phyloP scores from a whole-genome alignment of 2,329 filamentous ascomycete species.

The Metarhizium humberi region DNA sequence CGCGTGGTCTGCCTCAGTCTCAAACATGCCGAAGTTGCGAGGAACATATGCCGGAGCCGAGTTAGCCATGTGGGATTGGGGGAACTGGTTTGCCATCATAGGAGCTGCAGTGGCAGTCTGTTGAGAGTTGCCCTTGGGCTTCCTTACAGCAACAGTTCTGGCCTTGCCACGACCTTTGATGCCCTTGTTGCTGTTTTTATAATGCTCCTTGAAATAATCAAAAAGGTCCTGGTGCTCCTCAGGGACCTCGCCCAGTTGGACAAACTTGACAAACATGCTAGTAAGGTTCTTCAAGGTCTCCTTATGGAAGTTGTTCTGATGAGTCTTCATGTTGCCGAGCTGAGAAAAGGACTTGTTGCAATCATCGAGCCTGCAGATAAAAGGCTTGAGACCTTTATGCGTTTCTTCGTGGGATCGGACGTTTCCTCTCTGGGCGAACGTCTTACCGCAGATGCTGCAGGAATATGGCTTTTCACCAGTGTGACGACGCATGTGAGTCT shows the following conservation, averaged over 20 bases:
- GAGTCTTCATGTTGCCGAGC: slow-evolving; percentile 87
- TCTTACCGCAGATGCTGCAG: slow-evolving; percentile 71
- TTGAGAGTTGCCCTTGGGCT: slow-evolving; percentile 17
- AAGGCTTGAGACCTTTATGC: slow-evolving; percentile 69
- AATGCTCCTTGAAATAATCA: slow-evolving; percentile 77
- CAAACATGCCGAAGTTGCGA: slow-evolving; percentile 34
- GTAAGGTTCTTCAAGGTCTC: slow-evolving; percentile 63
- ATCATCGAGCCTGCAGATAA: slow-evolving; percentile 69
- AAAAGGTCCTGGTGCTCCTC: slow-evolving; percentile 66
- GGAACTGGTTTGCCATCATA: slow-evolving; percentile 17
- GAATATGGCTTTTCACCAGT: slow-evolving; percentile 78
- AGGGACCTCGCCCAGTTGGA: slow-evolving; percentile 46
- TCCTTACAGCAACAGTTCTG: slow-evolving; percentile 46
- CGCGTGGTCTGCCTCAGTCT: slow-evolving; percentile 29
- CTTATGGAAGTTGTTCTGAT: slow-evolving; percentile 90
- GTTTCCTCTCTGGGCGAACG: slow-evolving; percentile 79
- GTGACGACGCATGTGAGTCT: slow-evolving; percentile 83
- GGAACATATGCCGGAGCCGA: slow-evolving; percentile 21
- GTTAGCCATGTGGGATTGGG: slow-evolving; percentile 16
- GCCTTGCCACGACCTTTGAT: slow-evolving; percentile 94
- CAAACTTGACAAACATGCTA: slow-evolving; percentile 56
- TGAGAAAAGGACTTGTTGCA: slow-evolving; percentile 87
- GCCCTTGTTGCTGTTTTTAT: slow-evolving; percentile 97
- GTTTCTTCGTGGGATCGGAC: slow-evolving; percentile 76
- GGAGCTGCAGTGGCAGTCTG: slow-evolving; percentile 15